Evolutionary conservation across 108 stramenopile genomes (phyloP), one percentile per base, ranked within the genome.

Genomic region (Nitzschia inconspicua): DNA sequence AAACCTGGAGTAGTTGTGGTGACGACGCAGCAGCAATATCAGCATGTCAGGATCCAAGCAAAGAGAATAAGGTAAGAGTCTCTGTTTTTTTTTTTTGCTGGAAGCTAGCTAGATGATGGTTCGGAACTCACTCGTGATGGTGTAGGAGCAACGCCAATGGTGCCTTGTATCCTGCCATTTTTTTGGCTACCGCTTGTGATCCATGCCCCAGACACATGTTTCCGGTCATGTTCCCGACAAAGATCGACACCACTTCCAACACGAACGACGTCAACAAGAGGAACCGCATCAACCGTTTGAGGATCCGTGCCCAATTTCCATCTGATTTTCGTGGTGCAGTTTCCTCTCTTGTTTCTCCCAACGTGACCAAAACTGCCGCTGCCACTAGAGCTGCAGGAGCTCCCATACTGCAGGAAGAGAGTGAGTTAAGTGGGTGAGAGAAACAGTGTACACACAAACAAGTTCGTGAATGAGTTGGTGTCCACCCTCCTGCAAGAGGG

Each of bases 321-420:
- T 80, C 75, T 2, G 18, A 24, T 4, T 24, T 32, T 13, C 56
- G 31, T 0, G 75, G 71, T 1, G 56, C 43, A 28, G 39, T 27
- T 4, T 47, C 65, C 30, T 60, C 58, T 22, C 73, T 22, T 19
- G 57, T 72, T 47, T 78, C 77, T 6, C 18, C n/a, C 39, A 78
- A 10, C 13, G 77, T 73, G 9, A 55, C 81, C 44, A 82, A 30
- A 9, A 82, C 81, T 18, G 81, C 81, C 2, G 76, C 74, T 9
- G 76, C 81, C 24, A 82, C 70, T 9, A 82, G 46, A 1, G 81
- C 76, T 7, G 77, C 74, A 5, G 81, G 81, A 14, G 77, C 75
- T 13, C 73, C 72, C 37, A 77, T 53, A 57, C 68, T 75, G 31
- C 47, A n/a, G n/a, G n/a, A n/a, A n/a, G n/a, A n/a, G 35, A n/a